Base-by-base conservation (phyloP, 176 grass and related monocot species). In the Lolium multiflorum region DNA sequence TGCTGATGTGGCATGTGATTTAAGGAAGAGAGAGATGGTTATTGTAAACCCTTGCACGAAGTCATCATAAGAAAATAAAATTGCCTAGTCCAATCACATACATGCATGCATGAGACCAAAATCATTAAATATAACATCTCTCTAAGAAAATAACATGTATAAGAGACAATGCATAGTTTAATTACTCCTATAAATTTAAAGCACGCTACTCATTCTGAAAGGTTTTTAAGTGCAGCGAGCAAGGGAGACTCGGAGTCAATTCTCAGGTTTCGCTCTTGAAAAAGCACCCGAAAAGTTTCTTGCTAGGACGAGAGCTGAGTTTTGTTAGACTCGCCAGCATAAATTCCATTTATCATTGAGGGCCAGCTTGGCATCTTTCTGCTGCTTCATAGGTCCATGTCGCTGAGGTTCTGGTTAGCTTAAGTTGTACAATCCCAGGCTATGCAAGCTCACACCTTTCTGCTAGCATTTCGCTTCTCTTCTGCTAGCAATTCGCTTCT, bases 271-370 rank as follows among this genome's bases (percentile, higher is more conserved):
- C 35, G 18, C 37, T 70, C 66, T 11, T 43, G 44, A 21, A 11
- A 5, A 39, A 7, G 31, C 11, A 56, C 48, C 15, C 15, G 28
- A 38, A 57, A 57, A 0, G 22, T n/a, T 57, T 37, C 31, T 41
- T 10, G 20, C 20, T 57, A 39, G 79, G 79, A 82, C 11, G 31
- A 10, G 4, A 16, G 13, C 15, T 22, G 52, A 55, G 11, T 24
- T 71, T 25, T 26, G 66, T 12, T 58, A 43, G 22, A 11, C 10
- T 16, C 35, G 13, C 1, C 35, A 2, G 81, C 50, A 58, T 82
- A 82, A 41, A 58, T 82, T 58, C 66, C 5, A 14, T 35, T 43
- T 43, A 44, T 44, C 1, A 82, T 82, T 82, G 49, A 41, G 49
- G 62, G 9, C 44, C 22, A 18, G n/a, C 38, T 22, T 10, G 61